phyloP scores from a whole-genome alignment of 305 asterid species.

The Fraxinus angustifolia region DNA sequence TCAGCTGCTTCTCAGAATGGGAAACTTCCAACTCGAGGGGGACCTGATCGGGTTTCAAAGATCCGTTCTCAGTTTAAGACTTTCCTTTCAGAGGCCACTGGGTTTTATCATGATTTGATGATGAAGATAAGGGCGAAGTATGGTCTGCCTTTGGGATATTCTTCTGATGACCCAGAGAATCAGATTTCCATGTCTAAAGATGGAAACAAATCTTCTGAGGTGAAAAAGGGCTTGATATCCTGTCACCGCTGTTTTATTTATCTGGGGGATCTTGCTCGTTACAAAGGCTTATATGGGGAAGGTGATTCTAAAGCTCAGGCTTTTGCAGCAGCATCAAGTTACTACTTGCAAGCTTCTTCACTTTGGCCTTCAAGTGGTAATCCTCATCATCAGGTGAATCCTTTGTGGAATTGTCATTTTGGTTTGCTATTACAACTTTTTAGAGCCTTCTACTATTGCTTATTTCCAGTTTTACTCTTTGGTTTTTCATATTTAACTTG shows the following conservation, averaged over 20 bases:
- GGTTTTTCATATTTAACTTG: conserved; percentile 9
- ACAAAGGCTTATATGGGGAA: conserved; percentile 91
- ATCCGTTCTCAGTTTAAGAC: conserved; percentile 84
- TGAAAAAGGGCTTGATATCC: conserved; percentile 73
- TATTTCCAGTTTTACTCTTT: background rate
- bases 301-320: conserved; percentile 84
- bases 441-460: background rate
- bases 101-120: conserved; percentile 95
- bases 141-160: conserved; percentile 78
- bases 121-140: conserved; percentile 77
- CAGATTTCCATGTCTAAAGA: conserved; percentile 57
- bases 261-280: conserved; percentile 97
- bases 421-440: background rate
- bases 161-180: conserved; percentile 64
- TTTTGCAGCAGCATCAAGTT: conserved; percentile 88
- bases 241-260: conserved; percentile 93
- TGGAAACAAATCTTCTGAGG: conserved; percentile 60
- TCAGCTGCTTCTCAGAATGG: conserved; percentile 69
- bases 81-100: conserved; percentile 91
- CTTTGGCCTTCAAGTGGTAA: conserved; percentile 92
- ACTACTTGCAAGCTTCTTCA: conserved; percentile 86
- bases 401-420: background rate
- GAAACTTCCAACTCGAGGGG: conserved; percentile 58
- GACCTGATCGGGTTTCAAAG: conserved; percentile 71
- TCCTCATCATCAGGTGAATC: conserved; percentile 89